Percentiles rank a stretch among this genome's conserved stretches.
Conservation (phyloP, 331 rosid genomes). For the Acacia pycnantha region DNA sequence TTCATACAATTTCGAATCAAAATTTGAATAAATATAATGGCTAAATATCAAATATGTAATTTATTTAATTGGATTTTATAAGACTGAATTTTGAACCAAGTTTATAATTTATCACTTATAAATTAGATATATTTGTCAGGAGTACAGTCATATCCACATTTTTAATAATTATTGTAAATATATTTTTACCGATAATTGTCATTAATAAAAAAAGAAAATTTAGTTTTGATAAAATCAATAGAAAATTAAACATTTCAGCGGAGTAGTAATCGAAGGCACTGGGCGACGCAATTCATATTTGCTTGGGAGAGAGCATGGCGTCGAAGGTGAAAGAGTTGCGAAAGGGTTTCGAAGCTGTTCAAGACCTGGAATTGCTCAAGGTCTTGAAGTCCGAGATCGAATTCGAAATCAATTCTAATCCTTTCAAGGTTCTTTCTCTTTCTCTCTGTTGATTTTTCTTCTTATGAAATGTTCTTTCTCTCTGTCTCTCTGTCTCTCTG, state of each 20-base stretch:
- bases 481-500: background rate
- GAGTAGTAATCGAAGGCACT: background rate
- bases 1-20: background rate
- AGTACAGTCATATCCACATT: no score
- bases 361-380: constrained; percentile 55
- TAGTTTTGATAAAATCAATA: background rate
- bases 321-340: constrained; percentile 23
- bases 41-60: no score
- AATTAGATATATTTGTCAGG: no score
- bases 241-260: background rate
- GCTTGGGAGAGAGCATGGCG: constrained; percentile 34
- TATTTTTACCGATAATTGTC: no score
- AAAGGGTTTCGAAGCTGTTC: constrained; percentile 44
- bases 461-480: background rate
- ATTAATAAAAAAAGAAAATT: background rate
- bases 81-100: background rate
- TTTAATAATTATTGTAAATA: no score
- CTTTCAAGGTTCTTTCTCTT: constrained; percentile 55
- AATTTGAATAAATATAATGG: background rate
- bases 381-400: constrained; percentile 65
- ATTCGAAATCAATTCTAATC: constrained; percentile 54
- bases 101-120: background rate
- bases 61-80: no score
- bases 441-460: background rate
- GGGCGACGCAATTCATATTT: background rate